Evolutionary conservation across 768 basidiomycete genomes (phyloP).

Genomic region (Trametes punicea): DNA sequence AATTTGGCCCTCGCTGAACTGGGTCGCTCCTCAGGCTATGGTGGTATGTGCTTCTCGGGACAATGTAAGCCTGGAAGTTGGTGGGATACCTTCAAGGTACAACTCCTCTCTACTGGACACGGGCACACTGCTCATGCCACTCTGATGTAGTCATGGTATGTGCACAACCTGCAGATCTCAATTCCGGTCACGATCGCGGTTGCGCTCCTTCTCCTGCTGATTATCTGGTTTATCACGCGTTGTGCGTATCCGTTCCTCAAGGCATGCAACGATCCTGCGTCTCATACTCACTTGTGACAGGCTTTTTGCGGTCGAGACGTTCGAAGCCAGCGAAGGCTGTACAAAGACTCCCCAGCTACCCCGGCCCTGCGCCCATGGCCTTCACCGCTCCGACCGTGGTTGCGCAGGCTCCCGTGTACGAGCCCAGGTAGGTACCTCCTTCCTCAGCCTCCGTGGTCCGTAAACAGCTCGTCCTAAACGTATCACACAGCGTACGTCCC

Average conservation of each 20-base stretch:
- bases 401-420: conserved; percentile 5
- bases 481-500: neutral
- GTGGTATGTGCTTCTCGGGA: conserved; percentile 62
- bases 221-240: conserved; percentile 13
- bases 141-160: conserved; percentile 62
- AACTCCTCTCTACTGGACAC: conserved; percentile 14
- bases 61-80: conserved; percentile 58
- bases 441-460: too few species aligned
- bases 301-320: neutral
- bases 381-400: conserved; percentile 10
- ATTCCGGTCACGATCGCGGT: conserved; percentile 77
- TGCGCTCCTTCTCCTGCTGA: conserved; percentile 55
- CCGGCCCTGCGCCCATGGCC: conserved; percentile 5
- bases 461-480: too few species aligned
- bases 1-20: neutral
- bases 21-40: conserved; percentile 49
- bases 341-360: conserved; percentile 9
- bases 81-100: conserved; percentile 60
- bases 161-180: conserved; percentile 71
- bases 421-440: conserved; percentile 7
- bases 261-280: neutral
- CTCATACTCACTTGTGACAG: neutral
- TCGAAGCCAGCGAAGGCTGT: neutral
- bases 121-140: conserved; percentile 6
- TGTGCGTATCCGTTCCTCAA: conserved; percentile 2